Base-by-base conservation (phyloP, 2,329 filamentous ascomycete genomes). In the Nannizziopsis arthrosporioides region DNA sequence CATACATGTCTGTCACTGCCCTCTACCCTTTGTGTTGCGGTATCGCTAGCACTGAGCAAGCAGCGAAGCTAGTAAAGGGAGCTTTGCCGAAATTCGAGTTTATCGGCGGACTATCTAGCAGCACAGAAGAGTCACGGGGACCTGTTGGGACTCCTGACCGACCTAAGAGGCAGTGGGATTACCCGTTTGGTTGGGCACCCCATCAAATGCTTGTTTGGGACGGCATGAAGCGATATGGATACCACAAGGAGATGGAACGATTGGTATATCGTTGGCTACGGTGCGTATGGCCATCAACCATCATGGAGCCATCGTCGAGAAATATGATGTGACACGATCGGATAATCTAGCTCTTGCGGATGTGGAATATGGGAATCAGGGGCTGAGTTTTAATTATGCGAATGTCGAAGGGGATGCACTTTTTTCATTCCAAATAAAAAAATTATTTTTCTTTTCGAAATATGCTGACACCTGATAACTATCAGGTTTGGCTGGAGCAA, bases 141-240 rank as follows among this genome's bases (percentile, higher is more conserved):
- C 69, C 71, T 32, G 70, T 89, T 53, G 80, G 82, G 8, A 27
- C 22, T 27, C 67, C 90, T 27, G 77, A 85, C 57, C 75, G 85
- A 34, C 87, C 87, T 8, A 92, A 90, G 64, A 77, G 85, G 56
- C 87, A 94, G 62, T 94, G 86, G 86, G 86, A 94, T 63, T 93
- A 84, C 61, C 86, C 86, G 1, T 92, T 87, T 61, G 86, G 86
- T 49, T 94, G 87, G 86, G 86, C 86, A 49, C 86, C 86, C 19
- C 86, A 94, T 70, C 86, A 94, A 70, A 92, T 94, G 66, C 76
- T 94, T 35, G 86, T 86, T 1, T 93, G 87, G 86, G 85, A 84
- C 3, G 87, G 86, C 2, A 70, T 93, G 49, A 77, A 84, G 56
- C 80, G 85, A 22, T 94, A 92, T 61, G 84, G 85, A 48, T 93